Evolutionary conservation across 352 stramenopile species (phyloP).

Genomic region (Globisporangium irregulare): DNA sequence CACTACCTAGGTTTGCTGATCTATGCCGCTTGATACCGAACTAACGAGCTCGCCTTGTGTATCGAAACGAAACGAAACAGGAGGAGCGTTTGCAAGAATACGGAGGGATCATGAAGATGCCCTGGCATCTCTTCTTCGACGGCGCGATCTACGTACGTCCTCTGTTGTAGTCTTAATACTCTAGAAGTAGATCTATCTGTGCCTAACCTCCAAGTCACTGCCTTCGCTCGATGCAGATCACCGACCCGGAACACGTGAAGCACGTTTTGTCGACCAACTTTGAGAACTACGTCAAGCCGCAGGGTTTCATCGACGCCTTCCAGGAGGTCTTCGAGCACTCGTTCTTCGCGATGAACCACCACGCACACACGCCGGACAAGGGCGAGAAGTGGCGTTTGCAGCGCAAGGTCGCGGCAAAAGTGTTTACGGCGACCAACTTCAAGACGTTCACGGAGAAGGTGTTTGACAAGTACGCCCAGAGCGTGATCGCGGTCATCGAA

Average conservation of each 20-base stretch:
- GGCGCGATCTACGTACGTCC: slow-evolving; percentile 48
- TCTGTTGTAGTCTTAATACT: neutral
- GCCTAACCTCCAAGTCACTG: neutral
- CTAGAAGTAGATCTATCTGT: neutral
- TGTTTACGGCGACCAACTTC: slow-evolving; percentile 78
- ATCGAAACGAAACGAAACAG: slow-evolving; percentile 17
- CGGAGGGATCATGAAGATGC: slow-evolving; percentile 60
- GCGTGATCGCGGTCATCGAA: slow-evolving; percentile 20
- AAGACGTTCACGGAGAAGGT: slow-evolving; percentile 42
- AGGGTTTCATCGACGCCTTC: slow-evolving; percentile 65
- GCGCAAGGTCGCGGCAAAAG: slow-evolving; percentile 82
- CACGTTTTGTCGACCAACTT: slow-evolving; percentile 66
- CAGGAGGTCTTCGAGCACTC: slow-evolving; percentile 64
- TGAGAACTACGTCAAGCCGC: slow-evolving; percentile 71
- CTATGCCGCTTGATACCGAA: neutral
- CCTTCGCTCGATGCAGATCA: slow-evolving; percentile 28
- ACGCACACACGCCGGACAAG: slow-evolving; percentile 36
- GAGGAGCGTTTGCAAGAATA: slow-evolving; percentile 40
- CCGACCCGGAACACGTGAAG: slow-evolving; percentile 56
- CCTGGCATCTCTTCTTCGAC: slow-evolving; percentile 70
- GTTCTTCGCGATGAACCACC: slow-evolving; percentile 73
- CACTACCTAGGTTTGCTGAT: neutral
- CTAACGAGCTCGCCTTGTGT: neutral
- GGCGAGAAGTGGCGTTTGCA: slow-evolving; percentile 68
- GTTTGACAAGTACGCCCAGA: slow-evolving; percentile 40